These are phyloP conservation scores for Dryas alaskensis DNA, from an alignment of 306 rosid species.

Conservation along the genomic window DNA sequence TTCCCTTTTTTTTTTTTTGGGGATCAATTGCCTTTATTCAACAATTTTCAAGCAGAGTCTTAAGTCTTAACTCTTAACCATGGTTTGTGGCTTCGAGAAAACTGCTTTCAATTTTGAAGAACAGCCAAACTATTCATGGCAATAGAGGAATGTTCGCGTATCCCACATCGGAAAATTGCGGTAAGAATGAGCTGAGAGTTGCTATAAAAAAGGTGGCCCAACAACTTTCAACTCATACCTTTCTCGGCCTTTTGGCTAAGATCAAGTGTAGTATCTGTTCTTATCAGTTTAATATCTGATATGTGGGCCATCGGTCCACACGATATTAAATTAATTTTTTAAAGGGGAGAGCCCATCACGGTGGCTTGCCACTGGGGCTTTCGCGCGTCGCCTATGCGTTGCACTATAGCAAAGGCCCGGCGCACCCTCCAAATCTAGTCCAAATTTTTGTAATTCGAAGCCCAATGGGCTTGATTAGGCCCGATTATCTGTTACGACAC, in stretches of 20 bases:
- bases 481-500: no score
- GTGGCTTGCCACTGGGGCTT: not conserved
- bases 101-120: not conserved
- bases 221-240: fast-evolving
- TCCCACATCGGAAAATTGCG: not conserved
- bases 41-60: no score
- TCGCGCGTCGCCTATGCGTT: not conserved
- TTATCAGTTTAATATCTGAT: not conserved
- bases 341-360: not conserved
- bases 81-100: no score
- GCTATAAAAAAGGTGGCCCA: not conserved
- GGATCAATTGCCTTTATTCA: no score
- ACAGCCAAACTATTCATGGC: not conserved
- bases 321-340: not conserved
- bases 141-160: not conserved
- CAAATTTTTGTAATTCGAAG: no score
- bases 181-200: not conserved
- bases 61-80: no score
- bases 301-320: not conserved
- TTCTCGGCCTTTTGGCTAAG: not conserved
- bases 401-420: not conserved
- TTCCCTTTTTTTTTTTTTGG: no score
- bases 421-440: not conserved
- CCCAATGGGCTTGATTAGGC: not conserved
- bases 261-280: not conserved